Percentiles rank a stretch among this genome's conserved stretches.
phyloP scores from a whole-genome alignment of 2,329 filamentous ascomycete species.

The Botrytis galanthina region DNA sequence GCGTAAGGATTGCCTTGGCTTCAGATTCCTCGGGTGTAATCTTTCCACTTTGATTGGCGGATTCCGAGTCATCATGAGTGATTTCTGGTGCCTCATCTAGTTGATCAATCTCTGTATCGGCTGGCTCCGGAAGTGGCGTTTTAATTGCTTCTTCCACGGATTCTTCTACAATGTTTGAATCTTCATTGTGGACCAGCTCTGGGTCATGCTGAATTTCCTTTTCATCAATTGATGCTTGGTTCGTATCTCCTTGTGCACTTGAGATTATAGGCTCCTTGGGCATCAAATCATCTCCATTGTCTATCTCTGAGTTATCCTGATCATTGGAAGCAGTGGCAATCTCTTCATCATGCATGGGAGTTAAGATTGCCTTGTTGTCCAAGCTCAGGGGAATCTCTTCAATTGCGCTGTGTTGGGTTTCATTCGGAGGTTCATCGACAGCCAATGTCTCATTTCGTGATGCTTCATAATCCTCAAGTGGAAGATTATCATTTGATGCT shows the following conservation, averaged over 20 bases:
- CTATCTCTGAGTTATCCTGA: background rate
- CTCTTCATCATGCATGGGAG: background rate
- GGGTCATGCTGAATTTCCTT: background rate
- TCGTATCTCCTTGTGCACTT: background rate
- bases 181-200: background rate
- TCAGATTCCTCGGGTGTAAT: background rate
- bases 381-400: background rate
- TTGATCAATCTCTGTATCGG: background rate
- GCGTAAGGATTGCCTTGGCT: background rate
- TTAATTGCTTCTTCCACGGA: background rate
- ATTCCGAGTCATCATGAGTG: background rate
- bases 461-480: background rate
- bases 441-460: background rate
- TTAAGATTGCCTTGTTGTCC: background rate
- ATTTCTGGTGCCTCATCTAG: background rate
- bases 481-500: background rate
- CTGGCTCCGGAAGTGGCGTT: background rate
- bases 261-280: background rate
- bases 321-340: background rate
- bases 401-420: no score
- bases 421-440: background rate
- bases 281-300: background rate
- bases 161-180: background rate
- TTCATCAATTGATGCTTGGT: background rate
- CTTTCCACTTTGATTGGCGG: background rate